Percentiles rank a stretch among this genome's conserved stretches.
These are phyloP conservation scores for Coemansia sp. DNA, from an alignment of 192 early-diverging fungal genomes.

Conservation along the genomic window DNA sequence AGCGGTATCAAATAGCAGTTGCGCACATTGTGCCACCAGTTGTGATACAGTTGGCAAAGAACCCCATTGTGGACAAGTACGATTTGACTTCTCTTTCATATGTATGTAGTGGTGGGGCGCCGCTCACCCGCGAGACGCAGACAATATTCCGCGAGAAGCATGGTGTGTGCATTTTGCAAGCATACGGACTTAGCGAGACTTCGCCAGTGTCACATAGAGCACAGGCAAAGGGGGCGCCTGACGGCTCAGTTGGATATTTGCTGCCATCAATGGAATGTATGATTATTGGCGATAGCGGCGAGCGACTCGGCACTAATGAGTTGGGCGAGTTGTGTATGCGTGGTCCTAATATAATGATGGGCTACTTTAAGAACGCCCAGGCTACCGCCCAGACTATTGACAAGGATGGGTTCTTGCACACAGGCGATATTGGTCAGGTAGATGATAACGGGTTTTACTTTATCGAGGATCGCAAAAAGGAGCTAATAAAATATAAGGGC, in stretches of 20 bases:
- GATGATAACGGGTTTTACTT: slow-evolving; percentile 65
- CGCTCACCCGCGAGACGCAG: slow-evolving; percentile 69
- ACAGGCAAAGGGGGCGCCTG: not conserved
- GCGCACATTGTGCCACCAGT: slow-evolving; percentile 69
- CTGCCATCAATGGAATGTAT: slow-evolving; percentile 72
- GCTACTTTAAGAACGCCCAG: slow-evolving; percentile 80
- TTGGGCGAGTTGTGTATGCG: slow-evolving; percentile 84
- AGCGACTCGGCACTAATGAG: slow-evolving; percentile 63
- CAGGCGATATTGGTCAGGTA: slow-evolving; percentile 77
- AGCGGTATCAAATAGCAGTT: slow-evolving; percentile 68
- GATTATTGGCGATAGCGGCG: slow-evolving; percentile 74
- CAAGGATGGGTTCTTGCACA: slow-evolving; percentile 79
- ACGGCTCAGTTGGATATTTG: slow-evolving; percentile 71
- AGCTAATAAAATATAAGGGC: slow-evolving; percentile 94
- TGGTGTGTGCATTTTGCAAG: slow-evolving; percentile 53
- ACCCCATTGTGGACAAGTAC: slow-evolving; percentile 72
- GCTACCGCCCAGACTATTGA: slow-evolving; percentile 75
- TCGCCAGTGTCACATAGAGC: slow-evolving; percentile 47
- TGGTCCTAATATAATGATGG: slow-evolving; percentile 86
- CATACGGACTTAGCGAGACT: slow-evolving; percentile 70
- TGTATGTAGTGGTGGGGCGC: slow-evolving; percentile 78
- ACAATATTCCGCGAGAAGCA: slow-evolving; percentile 51
- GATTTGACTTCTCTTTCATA: slow-evolving; percentile 66
- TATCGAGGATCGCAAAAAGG: slow-evolving; percentile 81
- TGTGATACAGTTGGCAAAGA: slow-evolving; percentile 70